These are phyloP conservation scores for Hemileccinum rubropunctum DNA, from an alignment of 768 basidiomycete genomes.

Conservation along the genomic window DNA sequence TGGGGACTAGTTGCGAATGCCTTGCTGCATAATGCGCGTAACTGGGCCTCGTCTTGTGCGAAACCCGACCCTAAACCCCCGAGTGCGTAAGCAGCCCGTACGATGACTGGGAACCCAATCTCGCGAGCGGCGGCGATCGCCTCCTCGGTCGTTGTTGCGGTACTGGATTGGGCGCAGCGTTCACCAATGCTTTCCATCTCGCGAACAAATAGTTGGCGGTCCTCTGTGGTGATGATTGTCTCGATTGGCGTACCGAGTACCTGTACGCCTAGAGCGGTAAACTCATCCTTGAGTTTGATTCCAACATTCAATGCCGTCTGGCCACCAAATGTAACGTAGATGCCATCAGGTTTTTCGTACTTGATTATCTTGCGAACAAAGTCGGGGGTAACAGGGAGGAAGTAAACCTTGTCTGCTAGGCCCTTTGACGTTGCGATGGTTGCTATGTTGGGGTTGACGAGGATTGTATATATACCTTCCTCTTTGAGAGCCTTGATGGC, in stretches of 20 bases:
- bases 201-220: slow-evolving; percentile 88
- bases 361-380: slow-evolving; percentile 98
- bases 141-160: slow-evolving; percentile 84
- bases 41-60: slow-evolving; percentile 89
- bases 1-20: slow-evolving; percentile 98
- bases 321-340: slow-evolving; percentile 98
- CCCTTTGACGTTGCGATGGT: slow-evolving; percentile 98
- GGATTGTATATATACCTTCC: slow-evolving; percentile 98
- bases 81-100: slow-evolving; percentile 94
- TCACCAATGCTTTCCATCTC: slow-evolving; percentile 97
- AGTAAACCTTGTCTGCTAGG: slow-evolving; percentile 99
- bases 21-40: slow-evolving; percentile 85
- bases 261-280: slow-evolving; percentile 81
- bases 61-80: slow-evolving; percentile 96
- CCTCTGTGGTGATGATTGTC: slow-evolving; percentile 96
- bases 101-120: slow-evolving; percentile 95
- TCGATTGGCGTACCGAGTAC: slow-evolving; percentile 97
- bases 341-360: slow-evolving; percentile 98
- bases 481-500: slow-evolving; percentile 99
- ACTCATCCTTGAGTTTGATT: slow-evolving; percentile 97
- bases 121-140: slow-evolving; percentile 75
- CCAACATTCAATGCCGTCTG: slow-evolving; percentile 97
- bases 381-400: slow-evolving; percentile 96
- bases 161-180: slow-evolving; percentile 86
- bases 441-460: slow-evolving; percentile 98